Evolutionary conservation across 2,329 filamentous ascomycete genomes (phyloP).

Genomic region (Cercospora sp.): DNA sequence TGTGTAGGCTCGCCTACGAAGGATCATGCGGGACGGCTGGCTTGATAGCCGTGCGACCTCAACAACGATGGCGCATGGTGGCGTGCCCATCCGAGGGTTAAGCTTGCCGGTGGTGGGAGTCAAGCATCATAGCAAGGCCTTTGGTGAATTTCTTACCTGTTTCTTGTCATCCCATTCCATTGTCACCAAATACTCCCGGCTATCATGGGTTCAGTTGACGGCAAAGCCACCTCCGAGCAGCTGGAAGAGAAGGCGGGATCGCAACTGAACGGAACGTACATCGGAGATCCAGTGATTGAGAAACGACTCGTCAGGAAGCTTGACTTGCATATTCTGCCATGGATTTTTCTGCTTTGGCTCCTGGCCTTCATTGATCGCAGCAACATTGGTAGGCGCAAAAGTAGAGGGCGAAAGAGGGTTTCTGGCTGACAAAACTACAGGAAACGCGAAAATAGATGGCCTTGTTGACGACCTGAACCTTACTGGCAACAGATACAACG

Average conservation of each 20-base stretch:
- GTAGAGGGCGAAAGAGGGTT: not conserved
- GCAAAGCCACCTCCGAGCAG: slow-evolving; percentile 11
- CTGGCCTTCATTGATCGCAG: slow-evolving; percentile 51
- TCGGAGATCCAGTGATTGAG: slow-evolving; percentile 11
- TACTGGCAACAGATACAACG: slow-evolving; percentile 45
- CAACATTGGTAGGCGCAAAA: slow-evolving; percentile 30
- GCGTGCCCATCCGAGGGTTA: not conserved
- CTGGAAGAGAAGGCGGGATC: slow-evolving; percentile 18
- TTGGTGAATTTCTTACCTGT: not conserved
- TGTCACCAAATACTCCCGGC: not conserved
- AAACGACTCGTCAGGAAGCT: slow-evolving; percentile 44
- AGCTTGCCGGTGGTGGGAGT: not conserved
- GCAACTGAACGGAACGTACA: not conserved
- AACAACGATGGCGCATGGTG: not conserved
- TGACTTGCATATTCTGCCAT: slow-evolving; percentile 47
- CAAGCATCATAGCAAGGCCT: not conserved
- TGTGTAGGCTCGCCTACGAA: not conserved
- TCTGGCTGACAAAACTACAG: slow-evolving; percentile 28
- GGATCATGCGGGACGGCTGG: not conserved
- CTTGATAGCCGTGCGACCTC: not conserved
- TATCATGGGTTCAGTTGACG: slow-evolving; percentile 10
- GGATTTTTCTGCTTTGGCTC: slow-evolving; percentile 50
- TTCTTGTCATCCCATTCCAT: not conserved
- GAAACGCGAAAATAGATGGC: slow-evolving; percentile 48
- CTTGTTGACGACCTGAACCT: slow-evolving; percentile 44